phyloP scores from a whole-genome alignment of 2,329 filamentous ascomycete species.

The Alternaria solani region DNA sequence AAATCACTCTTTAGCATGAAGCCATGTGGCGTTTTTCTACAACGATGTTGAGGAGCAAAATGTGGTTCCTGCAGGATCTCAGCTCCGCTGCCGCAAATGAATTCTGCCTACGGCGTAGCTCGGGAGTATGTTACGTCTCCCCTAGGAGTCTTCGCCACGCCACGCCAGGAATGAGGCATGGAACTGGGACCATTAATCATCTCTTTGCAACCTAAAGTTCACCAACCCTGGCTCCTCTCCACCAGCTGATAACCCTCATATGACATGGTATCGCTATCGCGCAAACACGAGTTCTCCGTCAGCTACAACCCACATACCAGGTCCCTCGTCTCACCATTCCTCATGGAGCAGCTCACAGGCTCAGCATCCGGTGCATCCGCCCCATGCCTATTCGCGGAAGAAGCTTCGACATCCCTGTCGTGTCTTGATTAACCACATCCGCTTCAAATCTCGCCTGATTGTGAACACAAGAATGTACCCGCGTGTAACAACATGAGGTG shows the following conservation, averaged over 20 bases:
- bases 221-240: background rate
- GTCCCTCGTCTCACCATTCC: constrained; percentile 17
- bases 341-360: background rate
- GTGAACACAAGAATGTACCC: background rate
- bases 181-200: background rate
- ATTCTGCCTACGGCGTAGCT: constrained; percentile 1
- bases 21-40: background rate
- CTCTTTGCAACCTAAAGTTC: background rate
- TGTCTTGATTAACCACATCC: background rate
- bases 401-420: background rate
- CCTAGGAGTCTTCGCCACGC: background rate
- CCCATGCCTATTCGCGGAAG: constrained; percentile 18
- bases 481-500: background rate
- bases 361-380: constrained; percentile 1
- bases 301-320: constrained; percentile 4
- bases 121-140: background rate
- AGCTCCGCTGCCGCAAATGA: background rate
- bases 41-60: background rate
- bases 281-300: background rate
- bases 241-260: background rate
- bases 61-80: background rate
- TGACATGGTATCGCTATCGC: background rate
- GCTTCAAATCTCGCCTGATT: constrained; percentile 7
- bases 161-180: background rate
- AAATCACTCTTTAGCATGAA: background rate